These are phyloP conservation scores for Fusarium miscanthi DNA, from an alignment of 2,329 filamentous ascomycete genomes.

Conservation along the genomic window DNA sequence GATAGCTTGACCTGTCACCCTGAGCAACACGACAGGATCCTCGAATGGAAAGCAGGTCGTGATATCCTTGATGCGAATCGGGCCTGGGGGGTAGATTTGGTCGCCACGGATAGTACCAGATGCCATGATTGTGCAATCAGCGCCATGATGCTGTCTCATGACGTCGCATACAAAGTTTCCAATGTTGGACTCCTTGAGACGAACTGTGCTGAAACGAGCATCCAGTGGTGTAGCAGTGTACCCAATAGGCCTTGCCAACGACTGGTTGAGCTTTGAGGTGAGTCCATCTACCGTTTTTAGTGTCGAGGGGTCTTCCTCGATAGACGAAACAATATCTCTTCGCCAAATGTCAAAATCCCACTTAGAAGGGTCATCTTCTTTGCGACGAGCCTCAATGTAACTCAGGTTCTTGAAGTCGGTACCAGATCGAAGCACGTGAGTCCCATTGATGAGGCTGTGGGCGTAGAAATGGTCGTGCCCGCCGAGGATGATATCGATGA, in stretches of 20 bases:
- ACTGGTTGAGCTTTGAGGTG: constrained; percentile 78
- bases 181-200: constrained; percentile 81
- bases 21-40: constrained; percentile 84
- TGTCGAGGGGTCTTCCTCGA: constrained; percentile 72
- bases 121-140: constrained; percentile 87
- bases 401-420: constrained; percentile 94
- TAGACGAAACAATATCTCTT: constrained; percentile 76
- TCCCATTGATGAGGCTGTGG: constrained; percentile 80
- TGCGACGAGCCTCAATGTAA: constrained; percentile 81
- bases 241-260: constrained; percentile 83
- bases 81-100: constrained; percentile 85
- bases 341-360: constrained; percentile 86
- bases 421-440: constrained; percentile 86
- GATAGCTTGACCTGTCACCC: constrained; percentile 76
- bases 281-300: constrained; percentile 73
- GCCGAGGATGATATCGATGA: constrained; percentile 87
- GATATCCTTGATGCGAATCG: constrained; percentile 83
- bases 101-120: constrained; percentile 88
- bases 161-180: constrained; percentile 93
- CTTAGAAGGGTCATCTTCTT: constrained; percentile 54
- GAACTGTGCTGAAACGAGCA: constrained; percentile 85
- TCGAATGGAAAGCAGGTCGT: constrained; percentile 93
- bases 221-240: constrained; percentile 87
- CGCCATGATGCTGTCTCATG: constrained; percentile 84
- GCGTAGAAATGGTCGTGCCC: constrained; percentile 92